Base-by-base conservation (phyloP, 495 filamentous ascomycete genomes). In the Astrothelium macrocarpum region DNA sequence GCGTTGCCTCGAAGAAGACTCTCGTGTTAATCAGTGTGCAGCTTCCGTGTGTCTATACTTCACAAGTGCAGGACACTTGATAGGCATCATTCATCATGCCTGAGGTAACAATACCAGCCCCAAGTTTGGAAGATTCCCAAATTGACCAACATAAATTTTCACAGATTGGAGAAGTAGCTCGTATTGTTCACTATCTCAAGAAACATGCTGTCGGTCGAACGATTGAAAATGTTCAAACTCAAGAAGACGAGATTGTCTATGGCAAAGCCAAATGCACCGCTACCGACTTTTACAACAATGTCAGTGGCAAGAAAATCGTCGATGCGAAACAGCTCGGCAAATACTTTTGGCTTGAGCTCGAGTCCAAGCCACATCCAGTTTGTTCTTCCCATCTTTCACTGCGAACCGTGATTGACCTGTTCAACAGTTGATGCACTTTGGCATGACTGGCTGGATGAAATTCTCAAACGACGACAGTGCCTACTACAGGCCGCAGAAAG, bases 401-500 rank as follows among this genome's bases (percentile, higher is more conserved):
- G 7, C 5, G 25, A 56, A 28, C 7, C 49, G 29, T 28, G 49
- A 56, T 25, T 56, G 20, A 56, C 9, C 4, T 29, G 10, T 10
- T 28, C 49, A 29, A 56, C 25, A 56, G 49, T 29, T 97, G 29
- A 89, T 96, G 85, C 93, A 98, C 74, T 87, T 95, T 65, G 92
- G 91, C 59, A 97, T 91, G 87, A 83, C 82, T 20, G 90, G 92
- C 11, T 97, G 94, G 93, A 79, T 96, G 46, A 85, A 94, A 70
- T 90, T 97, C 68, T 84, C 84, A 60, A 84, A 85, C 67, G 85
- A 87, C 59, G 84, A 85, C 53, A 87, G 84, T 18, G 84, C 84
- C 18, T 92, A 94, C 72, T 91, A 96, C 77, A 85, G 88, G 78
- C 84, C 65, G 78, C 81, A 68, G 82, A 87, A 69, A 70, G 78